Evolutionary conservation across 164 flowering plant genomes (phyloP).

Genomic region (Nymphaea thermarum): DNA sequence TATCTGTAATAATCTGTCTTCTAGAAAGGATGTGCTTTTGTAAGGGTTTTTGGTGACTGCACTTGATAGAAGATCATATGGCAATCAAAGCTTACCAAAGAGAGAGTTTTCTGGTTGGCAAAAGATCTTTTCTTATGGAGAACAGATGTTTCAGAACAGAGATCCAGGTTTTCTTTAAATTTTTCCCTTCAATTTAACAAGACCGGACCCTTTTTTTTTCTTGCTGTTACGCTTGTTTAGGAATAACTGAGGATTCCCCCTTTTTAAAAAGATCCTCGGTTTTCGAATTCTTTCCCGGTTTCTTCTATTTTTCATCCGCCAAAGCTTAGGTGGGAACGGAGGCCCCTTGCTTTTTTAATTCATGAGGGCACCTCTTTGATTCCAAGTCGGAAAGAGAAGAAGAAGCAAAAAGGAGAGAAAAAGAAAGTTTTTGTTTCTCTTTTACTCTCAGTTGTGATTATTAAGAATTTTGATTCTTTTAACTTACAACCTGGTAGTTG

Average conservation of each 20-base stretch:
- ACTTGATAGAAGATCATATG: not conserved
- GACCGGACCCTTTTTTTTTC: not conserved
- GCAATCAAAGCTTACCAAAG: slow-evolving; percentile 6
- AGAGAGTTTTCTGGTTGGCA: slow-evolving; percentile 10
- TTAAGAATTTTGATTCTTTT: too few species aligned
- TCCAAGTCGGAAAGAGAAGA: not conserved
- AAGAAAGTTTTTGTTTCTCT: too few species aligned
- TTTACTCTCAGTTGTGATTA: not conserved
- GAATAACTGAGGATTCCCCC: not conserved
- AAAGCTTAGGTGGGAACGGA: not conserved
- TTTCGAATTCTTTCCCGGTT: slow-evolving; percentile 45
- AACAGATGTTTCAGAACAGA: slow-evolving; percentile 58
- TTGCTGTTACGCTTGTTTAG: slow-evolving; percentile 5
- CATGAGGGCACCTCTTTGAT: not conserved
- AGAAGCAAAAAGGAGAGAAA: not conserved
- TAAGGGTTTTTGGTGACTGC: not conserved
- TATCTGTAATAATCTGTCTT: slow-evolving; percentile 63
- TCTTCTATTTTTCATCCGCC: slow-evolving; percentile 12
- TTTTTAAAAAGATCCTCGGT: slow-evolving; percentile 27
- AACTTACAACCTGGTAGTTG: too few species aligned
- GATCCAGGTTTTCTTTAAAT: slow-evolving; percentile 28
- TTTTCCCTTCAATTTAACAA: not conserved
- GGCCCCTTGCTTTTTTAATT: not conserved
- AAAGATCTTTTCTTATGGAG: slow-evolving; percentile 3
- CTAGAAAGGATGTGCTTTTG: slow-evolving; percentile 1